Evolutionary conservation across 352 stramenopile species (phyloP), one percentile per base, ranked within the genome.

Genomic region (Pythium volutum): DNA sequence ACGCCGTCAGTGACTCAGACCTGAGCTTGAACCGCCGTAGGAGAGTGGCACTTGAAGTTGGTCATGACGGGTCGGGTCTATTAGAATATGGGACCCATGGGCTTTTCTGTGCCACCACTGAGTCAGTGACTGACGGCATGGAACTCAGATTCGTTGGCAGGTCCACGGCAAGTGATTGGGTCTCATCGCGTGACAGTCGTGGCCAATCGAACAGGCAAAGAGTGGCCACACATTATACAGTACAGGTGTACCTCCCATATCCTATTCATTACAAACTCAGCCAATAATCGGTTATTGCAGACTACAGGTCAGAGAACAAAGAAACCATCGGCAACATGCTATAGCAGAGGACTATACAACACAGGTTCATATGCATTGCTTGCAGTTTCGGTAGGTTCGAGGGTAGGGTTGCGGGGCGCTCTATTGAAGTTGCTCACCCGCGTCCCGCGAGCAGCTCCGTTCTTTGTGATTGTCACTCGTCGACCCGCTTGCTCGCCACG

Each of bases 61-160:
- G 45, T 22, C 14, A 49, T 18, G 36, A 16, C 27, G 34, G 50
- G 53, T 61, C 49, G 54, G 54, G 41, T 53, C n/a, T 20, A 18
- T 16, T 23, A 34, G 29, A 34, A 34, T n/a, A n/a, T n/a, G 29
- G 41, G 15, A 16, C 39, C 39, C 39, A 45, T 14, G 39, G 39
- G 33, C 33, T 14, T 38, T 38, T 38, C 33, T 7, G 12, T 12
- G 12, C 33, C 33, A 38, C 7, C 33, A 7, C 33, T 14, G 33
- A 20, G 18, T 6, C 15, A 51, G 42, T 48, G 43, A 27, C 29
- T 34, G 39, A 47, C 5, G 34, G 31, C 5, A 22, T 31, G 45
- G 46, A 59, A 69, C 62, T 69, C 62, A 69, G 62, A 69, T 69
- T 69, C 62, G 62, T 69, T 64, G 62, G 55, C 62, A 58, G 16